phyloP scores from a whole-genome alignment of 768 basidiomycete genomes.

The Boletus fagicola region DNA sequence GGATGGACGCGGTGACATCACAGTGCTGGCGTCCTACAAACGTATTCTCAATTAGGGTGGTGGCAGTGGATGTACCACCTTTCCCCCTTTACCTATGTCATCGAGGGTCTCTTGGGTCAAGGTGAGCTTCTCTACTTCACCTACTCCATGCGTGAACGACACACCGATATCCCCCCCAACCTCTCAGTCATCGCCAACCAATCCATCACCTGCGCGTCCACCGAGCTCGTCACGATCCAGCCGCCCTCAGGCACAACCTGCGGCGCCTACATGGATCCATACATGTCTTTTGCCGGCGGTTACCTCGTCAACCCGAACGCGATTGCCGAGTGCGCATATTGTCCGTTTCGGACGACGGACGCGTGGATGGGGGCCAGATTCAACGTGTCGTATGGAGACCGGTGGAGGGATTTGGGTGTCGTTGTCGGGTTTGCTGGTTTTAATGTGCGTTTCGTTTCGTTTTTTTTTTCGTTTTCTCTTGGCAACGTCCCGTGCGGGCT shows the following conservation, averaged over 20 bases:
- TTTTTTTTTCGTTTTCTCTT: too few species aligned
- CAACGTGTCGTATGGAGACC: conserved; percentile 6
- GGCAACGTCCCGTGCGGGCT: too few species aligned
- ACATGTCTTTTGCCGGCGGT: conserved; percentile 50
- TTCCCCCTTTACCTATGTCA: conserved; percentile 44
- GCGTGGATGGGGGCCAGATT: conserved; percentile 1
- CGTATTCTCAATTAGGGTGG: too few species aligned
- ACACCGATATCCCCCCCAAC: neutral
- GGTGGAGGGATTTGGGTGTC: conserved; percentile 14
- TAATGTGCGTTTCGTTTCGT: neutral
- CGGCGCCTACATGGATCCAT: conserved; percentile 47
- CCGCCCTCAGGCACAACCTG: conserved; percentile 58
- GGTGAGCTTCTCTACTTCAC: neutral
- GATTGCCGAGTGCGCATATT: conserved; percentile 53
- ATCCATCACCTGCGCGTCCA: conserved; percentile 45
- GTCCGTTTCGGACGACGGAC: conserved; percentile 52
- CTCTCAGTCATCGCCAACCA: conserved; percentile 41
- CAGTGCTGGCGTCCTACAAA: too few species aligned
- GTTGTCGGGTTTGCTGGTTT: neutral
- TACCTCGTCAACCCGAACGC: conserved; percentile 57
- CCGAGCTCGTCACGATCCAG: conserved; percentile 52
- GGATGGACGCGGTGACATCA: too few species aligned
- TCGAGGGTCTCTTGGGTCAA: conserved; percentile 35
- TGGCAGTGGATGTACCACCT: too few species aligned
- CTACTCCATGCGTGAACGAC: neutral